Evolutionary conservation across 1,284 basidiomycete species (phyloP).

Genomic region (Microbotryum intermedium): DNA sequence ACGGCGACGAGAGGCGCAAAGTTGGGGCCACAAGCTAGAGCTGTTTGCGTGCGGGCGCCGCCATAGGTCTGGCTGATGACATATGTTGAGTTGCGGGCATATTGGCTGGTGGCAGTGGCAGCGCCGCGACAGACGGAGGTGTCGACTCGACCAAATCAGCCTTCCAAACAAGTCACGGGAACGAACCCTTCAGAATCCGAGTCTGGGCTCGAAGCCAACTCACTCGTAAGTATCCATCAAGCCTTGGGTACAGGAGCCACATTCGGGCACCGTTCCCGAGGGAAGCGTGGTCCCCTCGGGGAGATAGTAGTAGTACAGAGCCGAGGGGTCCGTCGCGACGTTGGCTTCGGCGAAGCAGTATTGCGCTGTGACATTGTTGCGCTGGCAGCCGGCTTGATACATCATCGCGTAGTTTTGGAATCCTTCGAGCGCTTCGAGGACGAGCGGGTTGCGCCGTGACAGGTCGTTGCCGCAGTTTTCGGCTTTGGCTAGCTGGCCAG

Average conservation of each 20-base stretch:
- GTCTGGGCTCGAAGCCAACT: neutral
- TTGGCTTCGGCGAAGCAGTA: conserved; percentile 33
- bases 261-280: conserved; percentile 23
- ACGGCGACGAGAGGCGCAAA: conserved; percentile 28
- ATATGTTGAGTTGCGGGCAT: conserved; percentile 30
- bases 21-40: conserved; percentile 25
- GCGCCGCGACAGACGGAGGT: neutral
- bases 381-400: conserved; percentile 25
- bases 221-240: conserved; percentile 28
- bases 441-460: conserved; percentile 28
- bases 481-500: conserved; percentile 8
- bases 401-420: conserved; percentile 29
- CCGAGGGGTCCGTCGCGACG: conserved; percentile 7
- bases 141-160: neutral
- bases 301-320: conserved; percentile 30
- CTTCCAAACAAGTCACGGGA: neutral
- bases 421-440: conserved; percentile 27
- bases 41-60: conserved; percentile 14
- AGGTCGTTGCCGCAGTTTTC: conserved; percentile 28
- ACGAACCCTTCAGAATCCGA: neutral
- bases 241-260: conserved; percentile 22
- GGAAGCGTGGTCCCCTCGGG: conserved; percentile 22
- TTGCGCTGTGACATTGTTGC: conserved; percentile 11
- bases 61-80: conserved; percentile 30
- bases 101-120: conserved; percentile 12